Evolutionary conservation across 495 filamentous ascomycete genomes (phyloP).

Genomic region (Cairneyella variabilis): DNA sequence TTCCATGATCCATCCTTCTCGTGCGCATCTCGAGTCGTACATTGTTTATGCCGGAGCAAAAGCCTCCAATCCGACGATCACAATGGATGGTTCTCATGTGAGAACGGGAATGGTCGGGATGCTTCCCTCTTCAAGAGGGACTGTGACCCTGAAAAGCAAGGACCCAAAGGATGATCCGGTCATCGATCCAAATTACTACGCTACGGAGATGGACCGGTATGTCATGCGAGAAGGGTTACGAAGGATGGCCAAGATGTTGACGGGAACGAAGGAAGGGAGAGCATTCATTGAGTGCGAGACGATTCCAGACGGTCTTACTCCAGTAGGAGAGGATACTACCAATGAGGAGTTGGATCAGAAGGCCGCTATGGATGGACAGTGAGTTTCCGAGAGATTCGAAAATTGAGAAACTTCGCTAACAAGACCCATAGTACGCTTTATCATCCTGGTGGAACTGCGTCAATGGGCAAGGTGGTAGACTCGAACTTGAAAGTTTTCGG

Average conservation of each 20-base stretch:
- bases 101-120: neutral
- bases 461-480: neutral
- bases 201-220: slow-evolving; percentile 25
- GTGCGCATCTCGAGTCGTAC: neutral
- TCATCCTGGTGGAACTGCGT: neutral
- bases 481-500: neutral
- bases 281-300: neutral
- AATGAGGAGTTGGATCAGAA: neutral
- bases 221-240: slow-evolving; percentile 5
- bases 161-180: slow-evolving; percentile 21
- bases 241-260: neutral
- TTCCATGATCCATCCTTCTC: neutral
- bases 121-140: slow-evolving; percentile 19
- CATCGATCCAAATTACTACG: slow-evolving; percentile 41
- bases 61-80: neutral
- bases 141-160: slow-evolving; percentile 28
- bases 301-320: neutral
- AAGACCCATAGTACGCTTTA: neutral
- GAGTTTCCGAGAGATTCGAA: too few relatives aligned
- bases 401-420: too few relatives aligned
- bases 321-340: neutral
- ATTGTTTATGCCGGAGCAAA: neutral
- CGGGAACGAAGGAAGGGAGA: neutral
- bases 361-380: neutral
- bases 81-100: neutral